A percentile compares a stretch with the other conserved stretches of the same genome.
Conservation (phyloP, 139 green algal genomes). For the Picochlorum sp. region DNA sequence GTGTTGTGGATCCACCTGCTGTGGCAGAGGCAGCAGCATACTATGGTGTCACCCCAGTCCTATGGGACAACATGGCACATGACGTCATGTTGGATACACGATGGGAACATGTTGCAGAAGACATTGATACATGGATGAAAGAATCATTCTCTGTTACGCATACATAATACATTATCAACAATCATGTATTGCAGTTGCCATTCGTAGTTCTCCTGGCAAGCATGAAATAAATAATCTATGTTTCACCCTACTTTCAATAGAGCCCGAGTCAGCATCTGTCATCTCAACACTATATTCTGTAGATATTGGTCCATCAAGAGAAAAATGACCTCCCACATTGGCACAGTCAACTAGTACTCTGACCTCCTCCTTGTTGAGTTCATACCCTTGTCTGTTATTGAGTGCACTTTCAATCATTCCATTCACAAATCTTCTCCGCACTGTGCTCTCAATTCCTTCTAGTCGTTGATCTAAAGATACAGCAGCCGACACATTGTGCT, state of each 20-base stretch:
- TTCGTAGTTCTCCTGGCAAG: not conserved
- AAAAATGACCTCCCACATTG: not conserved
- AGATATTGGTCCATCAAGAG: not conserved
- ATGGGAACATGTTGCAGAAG: slow-evolving; percentile 47
- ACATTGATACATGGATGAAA: slow-evolving; percentile 39
- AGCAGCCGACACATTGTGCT: not conserved
- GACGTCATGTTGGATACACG: slow-evolving; percentile 80
- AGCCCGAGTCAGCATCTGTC: no score
- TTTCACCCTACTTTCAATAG: no score
- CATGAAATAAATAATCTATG: slow-evolving; percentile 2
- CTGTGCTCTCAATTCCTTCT: not conserved
- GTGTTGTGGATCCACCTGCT: slow-evolving; percentile 46
- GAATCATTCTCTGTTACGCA: not conserved
- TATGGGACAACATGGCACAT: slow-evolving; percentile 60
- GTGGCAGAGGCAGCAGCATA: slow-evolving; percentile 39
- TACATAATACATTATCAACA: not conserved
- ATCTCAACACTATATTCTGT: slow-evolving; percentile 1
- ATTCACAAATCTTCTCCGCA: no score
- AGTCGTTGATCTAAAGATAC: not conserved
- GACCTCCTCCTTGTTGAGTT: not conserved
- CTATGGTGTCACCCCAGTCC: slow-evolving; percentile 34
- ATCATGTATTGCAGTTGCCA: not conserved
- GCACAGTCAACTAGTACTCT: not conserved
- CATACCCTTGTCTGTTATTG: no score
- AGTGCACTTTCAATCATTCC: no score